phyloP scores from a whole-genome alignment of 148 eudicot species.

The Agrostemma githago region DNA sequence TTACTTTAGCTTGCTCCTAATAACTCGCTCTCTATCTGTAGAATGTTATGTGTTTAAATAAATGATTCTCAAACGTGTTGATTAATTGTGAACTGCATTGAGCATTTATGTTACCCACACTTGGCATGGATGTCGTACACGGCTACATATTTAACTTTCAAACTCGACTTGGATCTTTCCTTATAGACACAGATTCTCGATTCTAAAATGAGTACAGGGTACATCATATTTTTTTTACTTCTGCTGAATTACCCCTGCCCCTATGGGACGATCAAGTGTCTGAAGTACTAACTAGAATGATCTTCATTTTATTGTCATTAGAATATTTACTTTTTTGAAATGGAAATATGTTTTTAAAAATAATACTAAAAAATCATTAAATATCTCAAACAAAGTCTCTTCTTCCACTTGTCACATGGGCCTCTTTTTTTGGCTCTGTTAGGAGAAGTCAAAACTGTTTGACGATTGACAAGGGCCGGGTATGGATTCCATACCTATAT shows the following conservation, averaged over 20 bases:
- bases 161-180: neutral
- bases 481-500: slow-evolving; percentile 1
- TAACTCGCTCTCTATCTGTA: neutral
- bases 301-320: neutral
- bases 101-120: neutral
- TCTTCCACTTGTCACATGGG: neutral
- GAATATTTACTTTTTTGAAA: neutral
- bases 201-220: neutral
- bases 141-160: neutral
- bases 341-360: neutral
- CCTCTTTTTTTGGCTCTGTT: neutral
- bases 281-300: no score
- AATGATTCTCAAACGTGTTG: slow-evolving; percentile 5
- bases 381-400: neutral
- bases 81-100: slow-evolving; percentile 1
- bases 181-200: neutral
- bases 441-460: neutral
- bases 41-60: slow-evolving; percentile 12
- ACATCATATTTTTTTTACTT: neutral
- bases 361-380: neutral
- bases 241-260: no score
- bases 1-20: slow-evolving; percentile 10
- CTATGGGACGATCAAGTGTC: no score
- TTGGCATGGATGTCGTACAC: neutral
- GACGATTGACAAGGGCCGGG: neutral